Base-by-base conservation (phyloP, 441 rosid genomes). In the Aquilaria agallochum region DNA sequence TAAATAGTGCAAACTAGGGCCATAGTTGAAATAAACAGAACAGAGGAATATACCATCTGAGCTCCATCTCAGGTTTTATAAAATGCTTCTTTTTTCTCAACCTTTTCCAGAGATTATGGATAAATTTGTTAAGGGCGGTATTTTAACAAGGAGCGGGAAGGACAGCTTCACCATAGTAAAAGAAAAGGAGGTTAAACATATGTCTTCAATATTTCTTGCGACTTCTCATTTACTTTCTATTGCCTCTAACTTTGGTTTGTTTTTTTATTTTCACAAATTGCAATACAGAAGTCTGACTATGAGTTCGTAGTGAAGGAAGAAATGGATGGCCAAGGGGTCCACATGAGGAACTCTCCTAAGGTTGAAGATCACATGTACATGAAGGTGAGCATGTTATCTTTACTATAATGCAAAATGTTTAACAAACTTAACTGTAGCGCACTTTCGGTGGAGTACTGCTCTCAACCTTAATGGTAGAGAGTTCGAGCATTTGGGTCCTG, bases 291-390 rank as follows among this genome's bases (percentile, higher is more conserved):
- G 63, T 79, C 78, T 46, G 78, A 74, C 44, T 83, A 74, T 32
- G 88, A 83, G 67, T 91, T 86, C 69, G 64, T 63, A 71, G 96
- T 92, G 65, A 95, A 95, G 79, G 96, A 87, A 66, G 98, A 95
- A 77, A 70, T 42, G 64, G 87, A 76, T 53, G 84, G 76, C 54
- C 80, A 70, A 61, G 70, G 27, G 50, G 51, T 68, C 65, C 67
- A 60, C 49, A 61, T 66, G 65, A 82, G 69, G 20, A 83, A 78
- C 80, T 44, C 74, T 77, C 74, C 77, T 4, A 68, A 50, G 63
- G 74, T 78, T 63, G 84, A 83, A 55, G 90, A 84, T 63, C 78
- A 59, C 63, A 68, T 86, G 83, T 92, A 89, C 83, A 76, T 76
- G 89, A 92, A 88, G 88, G 97, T 85, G 42, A 72, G 72, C 34